Percentiles rank a stretch among this genome's conserved stretches.
Evolutionary conservation across 108 stramenopile genomes (phyloP).

Genomic region (Skeletonema grethae): DNA sequence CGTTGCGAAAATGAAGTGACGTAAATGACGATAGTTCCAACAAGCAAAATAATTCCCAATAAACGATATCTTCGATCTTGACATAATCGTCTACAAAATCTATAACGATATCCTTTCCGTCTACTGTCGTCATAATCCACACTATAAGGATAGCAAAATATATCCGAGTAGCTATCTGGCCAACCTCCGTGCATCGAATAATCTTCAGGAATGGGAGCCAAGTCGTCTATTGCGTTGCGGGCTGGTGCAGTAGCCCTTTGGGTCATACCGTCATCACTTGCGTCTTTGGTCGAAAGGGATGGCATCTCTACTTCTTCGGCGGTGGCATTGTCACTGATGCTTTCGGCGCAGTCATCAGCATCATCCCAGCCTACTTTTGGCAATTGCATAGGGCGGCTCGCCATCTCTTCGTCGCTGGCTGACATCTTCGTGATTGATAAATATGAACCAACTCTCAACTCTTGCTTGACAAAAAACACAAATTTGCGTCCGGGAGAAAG

Average conservation of each 20-base stretch:
- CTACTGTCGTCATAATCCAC: constrained; percentile 10
- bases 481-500: too few relatives aligned
- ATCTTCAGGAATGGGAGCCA: constrained; percentile 31
- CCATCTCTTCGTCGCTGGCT: not conserved
- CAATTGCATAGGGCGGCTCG: constrained; percentile 19
- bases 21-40: not conserved
- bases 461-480: too few relatives aligned
- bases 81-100: constrained; percentile 11
- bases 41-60: not conserved
- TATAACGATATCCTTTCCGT: constrained; percentile 18
- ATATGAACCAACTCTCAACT: too few relatives aligned
- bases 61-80: constrained; percentile 2
- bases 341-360: not conserved
- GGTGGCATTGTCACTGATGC: not conserved
- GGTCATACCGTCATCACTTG: not conserved
- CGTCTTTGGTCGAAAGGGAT: not conserved
- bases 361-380: constrained; percentile 33
- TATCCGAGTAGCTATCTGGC: constrained; percentile 11
- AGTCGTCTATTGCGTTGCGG: not conserved
- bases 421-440: not conserved
- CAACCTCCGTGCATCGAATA: constrained; percentile 31
- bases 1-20: not conserved
- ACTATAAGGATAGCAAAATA: not conserved
- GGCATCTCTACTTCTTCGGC: not conserved
- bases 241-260: not conserved